phyloP scores from a whole-genome alignment of 306 rosid genomes.

The Macrotyloma uniflorum region DNA sequence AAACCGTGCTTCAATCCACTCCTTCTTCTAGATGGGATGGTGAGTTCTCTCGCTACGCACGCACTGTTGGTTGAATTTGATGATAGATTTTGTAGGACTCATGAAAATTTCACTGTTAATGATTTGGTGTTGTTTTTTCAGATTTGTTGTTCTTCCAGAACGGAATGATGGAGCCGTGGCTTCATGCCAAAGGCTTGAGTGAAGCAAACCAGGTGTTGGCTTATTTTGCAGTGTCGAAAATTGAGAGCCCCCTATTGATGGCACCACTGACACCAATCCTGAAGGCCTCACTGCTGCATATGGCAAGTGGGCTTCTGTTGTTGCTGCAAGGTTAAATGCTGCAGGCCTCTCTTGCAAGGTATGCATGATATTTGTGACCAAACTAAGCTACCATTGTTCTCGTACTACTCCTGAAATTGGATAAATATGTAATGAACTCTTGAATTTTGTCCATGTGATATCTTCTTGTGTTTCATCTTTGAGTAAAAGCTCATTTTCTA shows the following conservation, averaged over 20 bases:
- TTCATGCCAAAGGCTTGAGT: slow-evolving; percentile 70
- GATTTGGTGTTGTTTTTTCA: slow-evolving; percentile 31
- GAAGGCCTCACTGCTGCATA: slow-evolving; percentile 91
- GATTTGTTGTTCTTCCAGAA: slow-evolving; percentile 98
- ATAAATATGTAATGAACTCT: too few relatives aligned
- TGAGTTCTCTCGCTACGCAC: neutral
- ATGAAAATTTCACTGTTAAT: too few relatives aligned
- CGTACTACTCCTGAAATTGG: too few relatives aligned
- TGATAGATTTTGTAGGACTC: too few relatives aligned
- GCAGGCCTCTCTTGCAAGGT: slow-evolving; percentile 97
- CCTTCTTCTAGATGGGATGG: slow-evolving; percentile 92
- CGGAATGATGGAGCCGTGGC: slow-evolving; percentile 98
- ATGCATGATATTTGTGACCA: neutral
- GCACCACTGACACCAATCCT: slow-evolving; percentile 89
- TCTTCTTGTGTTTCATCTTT: too few relatives aligned
- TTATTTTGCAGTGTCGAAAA: slow-evolving; percentile 87
- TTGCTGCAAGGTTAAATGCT: slow-evolving; percentile 66
- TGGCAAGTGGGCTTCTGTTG: slow-evolving; percentile 91
- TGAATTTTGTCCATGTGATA: too few relatives aligned
- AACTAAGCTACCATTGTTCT: too few relatives aligned
- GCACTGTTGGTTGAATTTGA: neutral
- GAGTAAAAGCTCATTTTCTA: too few relatives aligned
- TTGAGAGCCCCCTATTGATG: slow-evolving; percentile 85
- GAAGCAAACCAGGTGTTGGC: slow-evolving; percentile 86
- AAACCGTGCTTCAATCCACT: slow-evolving; percentile 73